Evolutionary conservation across 805 yeast species (phyloP).

Genomic region (Yamadazyma philogaea): DNA sequence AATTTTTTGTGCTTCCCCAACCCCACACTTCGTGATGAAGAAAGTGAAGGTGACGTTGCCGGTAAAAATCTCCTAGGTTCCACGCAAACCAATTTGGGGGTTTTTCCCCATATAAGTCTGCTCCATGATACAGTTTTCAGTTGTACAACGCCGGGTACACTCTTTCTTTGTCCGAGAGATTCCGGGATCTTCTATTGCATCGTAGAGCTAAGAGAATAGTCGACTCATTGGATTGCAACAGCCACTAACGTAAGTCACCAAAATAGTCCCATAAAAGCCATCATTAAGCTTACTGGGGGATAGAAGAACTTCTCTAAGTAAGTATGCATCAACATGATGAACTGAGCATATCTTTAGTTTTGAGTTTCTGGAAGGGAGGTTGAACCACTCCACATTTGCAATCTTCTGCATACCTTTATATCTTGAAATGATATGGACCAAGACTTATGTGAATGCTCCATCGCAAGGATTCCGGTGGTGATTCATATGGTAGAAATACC

Average conservation of each 20-base stretch:
- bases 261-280: neutral
- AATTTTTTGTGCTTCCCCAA: too few relatives aligned
- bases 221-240: too few relatives aligned
- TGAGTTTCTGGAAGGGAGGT: neutral
- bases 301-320: slow-evolving; percentile 1
- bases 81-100: too few relatives aligned
- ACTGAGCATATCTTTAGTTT: neutral
- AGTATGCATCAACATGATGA: neutral
- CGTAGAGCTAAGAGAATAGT: too few relatives aligned
- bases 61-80: too few relatives aligned
- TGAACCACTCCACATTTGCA: neutral
- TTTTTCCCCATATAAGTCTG: too few relatives aligned
- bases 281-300: neutral
- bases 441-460: neutral
- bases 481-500: neutral
- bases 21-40: too few relatives aligned
- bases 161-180: too few relatives aligned
- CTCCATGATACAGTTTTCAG: too few relatives aligned
- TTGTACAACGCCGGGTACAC: too few relatives aligned
- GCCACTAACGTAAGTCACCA: neutral
- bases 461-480: neutral
- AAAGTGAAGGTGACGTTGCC: too few relatives aligned
- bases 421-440: neutral
- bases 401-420: neutral
- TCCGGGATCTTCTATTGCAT: too few relatives aligned